Conservation (phyloP, 129 eudicot species). For the Rutidosis leptorrhynchoides region DNA sequence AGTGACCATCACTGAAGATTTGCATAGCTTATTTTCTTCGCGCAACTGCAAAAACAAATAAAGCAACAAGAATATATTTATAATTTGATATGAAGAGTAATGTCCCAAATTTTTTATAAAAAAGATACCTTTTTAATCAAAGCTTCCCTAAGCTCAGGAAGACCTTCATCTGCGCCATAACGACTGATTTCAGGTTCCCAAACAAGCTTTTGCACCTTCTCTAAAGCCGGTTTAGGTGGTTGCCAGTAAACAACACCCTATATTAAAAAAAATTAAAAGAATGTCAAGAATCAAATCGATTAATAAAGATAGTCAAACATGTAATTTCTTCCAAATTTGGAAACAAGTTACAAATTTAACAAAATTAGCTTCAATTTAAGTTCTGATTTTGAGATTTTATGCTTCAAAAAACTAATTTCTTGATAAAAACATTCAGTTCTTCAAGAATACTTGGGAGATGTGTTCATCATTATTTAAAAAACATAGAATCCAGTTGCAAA, state of each 20-base stretch:
- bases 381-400: neutral
- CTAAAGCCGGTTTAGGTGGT: conserved; percentile 82
- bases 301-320: neutral
- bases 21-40: conserved; percentile 65
- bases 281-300: neutral
- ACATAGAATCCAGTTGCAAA: conserved; percentile 5
- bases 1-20: conserved; percentile 95
- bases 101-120: too few species aligned
- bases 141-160: conserved; percentile 89
- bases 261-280: conserved; percentile 10
- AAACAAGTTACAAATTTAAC: conserved; percentile 7
- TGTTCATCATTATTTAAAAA: conserved; percentile 13
- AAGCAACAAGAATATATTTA: neutral
- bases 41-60: conserved; percentile 49
- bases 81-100: conserved; percentile 11
- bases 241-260: conserved; percentile 98
- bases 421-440: neutral
- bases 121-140: conserved; percentile 75
- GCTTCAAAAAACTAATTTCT: conserved; percentile 2
- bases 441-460: conserved; percentile 6
- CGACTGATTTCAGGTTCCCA: conserved; percentile 87
- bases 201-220: conserved; percentile 66
- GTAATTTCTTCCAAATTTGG: neutral
- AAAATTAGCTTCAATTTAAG: neutral
- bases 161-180: conserved; percentile 97